Conservation (phyloP, 176 grass and related monocot genomes). For the Zea mays region Zm-B73-REFERENCE-NAM-5.0 NC_050102.1:15451501-15452000, state of each 20-base stretch:
- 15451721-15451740: not conserved
- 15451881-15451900: not conserved
- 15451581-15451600: not conserved
- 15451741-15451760: not conserved
- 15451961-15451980: not conserved
- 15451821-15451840: not conserved
- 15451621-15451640: not conserved
- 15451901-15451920: not conserved
- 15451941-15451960: not conserved
- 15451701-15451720: not conserved
- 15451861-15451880: not conserved
- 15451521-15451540: not conserved
- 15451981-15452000: not conserved
- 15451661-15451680: not conserved
- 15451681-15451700: not conserved
- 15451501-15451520: not conserved
- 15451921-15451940: not conserved
- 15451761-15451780: not conserved
- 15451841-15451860: constrained; percentile 1
- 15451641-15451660: not conserved
- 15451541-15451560: not conserved
- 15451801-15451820: not conserved
- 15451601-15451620: not conserved
- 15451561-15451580: not conserved
- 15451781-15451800: not conserved